Evolutionary conservation across 768 basidiomycete genomes (phyloP).

Genomic region (Brasilioporus rufonigricans): DNA sequence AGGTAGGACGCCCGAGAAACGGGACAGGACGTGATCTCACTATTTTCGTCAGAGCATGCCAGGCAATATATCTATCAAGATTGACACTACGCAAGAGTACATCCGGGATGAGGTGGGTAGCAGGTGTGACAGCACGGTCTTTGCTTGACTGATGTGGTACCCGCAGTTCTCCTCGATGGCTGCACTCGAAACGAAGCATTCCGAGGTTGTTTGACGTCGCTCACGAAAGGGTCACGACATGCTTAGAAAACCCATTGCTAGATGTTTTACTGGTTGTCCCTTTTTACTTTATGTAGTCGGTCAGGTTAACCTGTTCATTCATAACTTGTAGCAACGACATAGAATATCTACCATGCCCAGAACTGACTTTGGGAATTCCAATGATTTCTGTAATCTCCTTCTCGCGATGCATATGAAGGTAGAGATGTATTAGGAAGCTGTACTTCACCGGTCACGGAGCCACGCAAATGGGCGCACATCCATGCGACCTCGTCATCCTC

Average conservation of each 20-base stretch:
- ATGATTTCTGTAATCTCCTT: no score
- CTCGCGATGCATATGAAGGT: no score
- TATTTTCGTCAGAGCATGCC: constrained; percentile 21
- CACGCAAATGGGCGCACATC: no score
- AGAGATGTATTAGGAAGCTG: no score
- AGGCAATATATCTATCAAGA: constrained; percentile 61
- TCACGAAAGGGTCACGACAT: no score
- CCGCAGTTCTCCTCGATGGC: neutral
- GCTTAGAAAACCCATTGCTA: neutral
- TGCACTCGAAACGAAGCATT: constrained; percentile 8
- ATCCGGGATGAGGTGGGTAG: constrained; percentile 39
- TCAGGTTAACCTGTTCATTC: no score
- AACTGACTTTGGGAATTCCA: no score
- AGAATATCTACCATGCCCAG: no score
- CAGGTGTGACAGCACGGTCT: no score
- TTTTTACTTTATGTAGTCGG: neutral
- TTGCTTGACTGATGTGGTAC: neutral
- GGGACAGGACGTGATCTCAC: neutral
- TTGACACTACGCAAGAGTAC: constrained; percentile 58
- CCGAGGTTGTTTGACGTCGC: constrained; percentile 5
- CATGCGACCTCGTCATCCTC: no score
- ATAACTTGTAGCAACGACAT: no score
- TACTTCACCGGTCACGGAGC: no score
- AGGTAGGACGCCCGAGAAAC: neutral
- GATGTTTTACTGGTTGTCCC: neutral